Conservation (phyloP, 768 basidiomycete genomes). For the Hydnomerulius pinastri region DNA sequence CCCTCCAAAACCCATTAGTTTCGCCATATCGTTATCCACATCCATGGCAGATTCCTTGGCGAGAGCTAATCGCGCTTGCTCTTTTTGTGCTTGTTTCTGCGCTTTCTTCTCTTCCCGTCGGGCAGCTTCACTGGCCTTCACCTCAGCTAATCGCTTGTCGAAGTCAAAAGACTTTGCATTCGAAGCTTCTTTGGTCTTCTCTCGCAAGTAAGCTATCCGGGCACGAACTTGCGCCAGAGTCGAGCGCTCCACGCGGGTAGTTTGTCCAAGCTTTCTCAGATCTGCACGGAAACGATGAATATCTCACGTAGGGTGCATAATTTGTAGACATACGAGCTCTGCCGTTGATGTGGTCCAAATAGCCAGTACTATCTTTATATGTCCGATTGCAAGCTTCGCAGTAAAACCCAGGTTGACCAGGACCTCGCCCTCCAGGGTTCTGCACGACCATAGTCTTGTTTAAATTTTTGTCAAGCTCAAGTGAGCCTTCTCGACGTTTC, state of each 20-base stretch:
- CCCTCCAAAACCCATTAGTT: conserved; percentile 89
- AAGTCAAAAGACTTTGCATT: conserved; percentile 94
- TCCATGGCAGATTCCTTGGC: conserved; percentile 50
- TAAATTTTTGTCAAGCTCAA: conserved; percentile 94
- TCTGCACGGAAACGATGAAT: conserved; percentile 50
- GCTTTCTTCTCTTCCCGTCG: conserved; percentile 74
- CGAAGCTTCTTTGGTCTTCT: conserved; percentile 81
- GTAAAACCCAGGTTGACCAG: conserved; percentile 91
- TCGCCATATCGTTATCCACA: conserved; percentile 67
- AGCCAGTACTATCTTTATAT: conserved; percentile 91
- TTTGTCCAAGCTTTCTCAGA: conserved; percentile 92
- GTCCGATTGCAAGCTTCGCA: conserved; percentile 91
- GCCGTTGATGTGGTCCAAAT: conserved; percentile 95
- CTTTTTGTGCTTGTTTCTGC: conserved; percentile 76
- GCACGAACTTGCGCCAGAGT: conserved; percentile 91
- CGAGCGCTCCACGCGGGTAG: conserved; percentile 87
- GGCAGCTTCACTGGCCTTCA: conserved; percentile 70
- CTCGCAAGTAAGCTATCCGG: conserved; percentile 84
- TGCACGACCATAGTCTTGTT: conserved; percentile 95
- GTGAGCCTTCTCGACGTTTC: conserved; percentile 79
- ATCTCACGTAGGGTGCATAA: neutral
- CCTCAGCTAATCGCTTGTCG: conserved; percentile 81
- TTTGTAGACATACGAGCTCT: conserved; percentile 71
- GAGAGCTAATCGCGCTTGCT: conserved; percentile 67
- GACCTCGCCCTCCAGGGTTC: conserved; percentile 75